A percentile compares a stretch with the other conserved stretches of the same genome.
Evolutionary conservation across 2,329 filamentous ascomycete genomes (phyloP).

Genomic region (Zymoseptoria pseudotritici): DNA sequence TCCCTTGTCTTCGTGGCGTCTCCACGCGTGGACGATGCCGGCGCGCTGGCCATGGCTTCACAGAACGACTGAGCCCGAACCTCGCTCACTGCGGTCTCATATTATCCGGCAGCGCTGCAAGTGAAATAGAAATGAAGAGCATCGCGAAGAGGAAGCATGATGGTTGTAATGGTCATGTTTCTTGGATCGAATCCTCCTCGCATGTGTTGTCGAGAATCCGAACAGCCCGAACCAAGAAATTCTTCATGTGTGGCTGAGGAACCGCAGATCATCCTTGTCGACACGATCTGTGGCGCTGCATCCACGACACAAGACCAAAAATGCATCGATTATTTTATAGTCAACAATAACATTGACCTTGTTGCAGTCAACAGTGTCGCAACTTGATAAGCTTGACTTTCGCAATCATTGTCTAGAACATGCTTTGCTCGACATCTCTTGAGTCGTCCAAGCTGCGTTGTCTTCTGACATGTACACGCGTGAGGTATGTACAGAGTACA

Average conservation of each 20-base stretch:
- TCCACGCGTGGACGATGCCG: background rate
- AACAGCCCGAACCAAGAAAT: background rate
- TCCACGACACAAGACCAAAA: background rate
- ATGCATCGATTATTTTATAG: too few species aligned
- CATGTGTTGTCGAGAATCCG: background rate
- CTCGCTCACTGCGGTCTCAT: background rate
- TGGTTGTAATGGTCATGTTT: background rate
- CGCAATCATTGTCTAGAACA: too few species aligned
- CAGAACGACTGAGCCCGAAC: background rate
- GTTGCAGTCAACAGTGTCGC: too few species aligned
- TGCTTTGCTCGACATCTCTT: too few species aligned
- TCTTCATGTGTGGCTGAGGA: background rate
- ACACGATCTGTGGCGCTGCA: background rate
- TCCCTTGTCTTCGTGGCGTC: background rate
- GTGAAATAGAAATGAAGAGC: background rate
- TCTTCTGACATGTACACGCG: too few species aligned
- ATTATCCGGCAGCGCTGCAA: background rate
- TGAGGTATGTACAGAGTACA: too few species aligned
- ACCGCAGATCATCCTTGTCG: background rate
- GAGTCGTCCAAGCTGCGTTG: too few species aligned
- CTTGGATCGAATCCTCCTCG: background rate
- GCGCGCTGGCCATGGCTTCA: background rate
- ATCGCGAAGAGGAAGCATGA: background rate
- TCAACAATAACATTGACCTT: too few species aligned
- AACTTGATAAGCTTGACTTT: too few species aligned